phyloP scores from a whole-genome alignment of 345 rosid species.

The Pistacia integerrima region DNA sequence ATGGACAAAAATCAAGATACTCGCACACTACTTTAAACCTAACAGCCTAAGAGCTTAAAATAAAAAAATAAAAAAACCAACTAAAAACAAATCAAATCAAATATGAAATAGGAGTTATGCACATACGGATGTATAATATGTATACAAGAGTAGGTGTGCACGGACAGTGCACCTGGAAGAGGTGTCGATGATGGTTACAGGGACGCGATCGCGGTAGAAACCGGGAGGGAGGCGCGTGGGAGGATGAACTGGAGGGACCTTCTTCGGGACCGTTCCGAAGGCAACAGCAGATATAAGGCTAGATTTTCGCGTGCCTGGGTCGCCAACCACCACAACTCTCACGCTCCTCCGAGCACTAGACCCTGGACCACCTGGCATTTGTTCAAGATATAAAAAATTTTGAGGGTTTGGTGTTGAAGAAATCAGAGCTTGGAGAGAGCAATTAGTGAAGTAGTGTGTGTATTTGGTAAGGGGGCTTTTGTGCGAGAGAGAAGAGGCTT shows the following conservation, averaged over 20 bases:
- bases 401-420: background rate
- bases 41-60: background rate
- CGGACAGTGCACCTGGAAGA: constrained; percentile 53
- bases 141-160: too few relatives aligned
- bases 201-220: constrained; percentile 67
- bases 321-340: constrained; percentile 74
- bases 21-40: background rate
- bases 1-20: background rate
- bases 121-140: background rate
- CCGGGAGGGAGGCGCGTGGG: constrained; percentile 73
- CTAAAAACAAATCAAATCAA: background rate
- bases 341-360: constrained; percentile 53
- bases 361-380: constrained; percentile 52
- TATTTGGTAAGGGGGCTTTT: background rate
- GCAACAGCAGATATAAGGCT: constrained; percentile 75
- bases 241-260: constrained; percentile 57
- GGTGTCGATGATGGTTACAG: constrained; percentile 82
- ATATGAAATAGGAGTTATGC: background rate
- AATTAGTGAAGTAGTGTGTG: background rate
- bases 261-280: constrained; percentile 63
- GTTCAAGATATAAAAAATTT: background rate
- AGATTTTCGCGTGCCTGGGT: constrained; percentile 74
- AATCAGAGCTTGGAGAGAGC: constrained; percentile 7
- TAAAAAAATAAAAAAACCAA: background rate
- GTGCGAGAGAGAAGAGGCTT: background rate